Conservation (phyloP, 257 asterid genomes). For the Solanum virginianum region DNA sequence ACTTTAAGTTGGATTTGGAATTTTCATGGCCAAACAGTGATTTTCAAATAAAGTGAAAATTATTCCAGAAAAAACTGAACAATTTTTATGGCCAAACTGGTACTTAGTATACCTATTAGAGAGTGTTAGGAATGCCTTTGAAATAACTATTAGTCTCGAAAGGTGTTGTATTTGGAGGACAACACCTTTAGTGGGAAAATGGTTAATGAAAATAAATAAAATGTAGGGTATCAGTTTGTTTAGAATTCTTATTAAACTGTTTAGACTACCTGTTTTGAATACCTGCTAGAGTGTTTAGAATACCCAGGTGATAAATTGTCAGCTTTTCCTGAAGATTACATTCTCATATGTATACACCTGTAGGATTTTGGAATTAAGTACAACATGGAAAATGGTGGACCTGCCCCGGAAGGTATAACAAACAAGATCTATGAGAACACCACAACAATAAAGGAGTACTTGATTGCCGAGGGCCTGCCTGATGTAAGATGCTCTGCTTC, state of each 20-base stretch:
- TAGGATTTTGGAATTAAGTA: slow-evolving; percentile 98
- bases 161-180: background rate
- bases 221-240: background rate
- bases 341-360: background rate
- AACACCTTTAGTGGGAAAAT: background rate
- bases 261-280: background rate
- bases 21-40: background rate
- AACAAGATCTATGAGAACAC: slow-evolving; percentile 81
- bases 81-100: background rate
- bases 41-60: background rate
- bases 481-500: slow-evolving; percentile 43
- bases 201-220: background rate
- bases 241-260: background rate
- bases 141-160: background rate
- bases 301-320: background rate
- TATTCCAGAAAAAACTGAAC: background rate
- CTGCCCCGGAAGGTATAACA: slow-evolving; percentile 95
- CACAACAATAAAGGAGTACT: slow-evolving; percentile 78
- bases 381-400: slow-evolving; percentile 99
- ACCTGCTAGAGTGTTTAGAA: background rate
- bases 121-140: background rate
- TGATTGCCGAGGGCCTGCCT: slow-evolving; percentile 86
- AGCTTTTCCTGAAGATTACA: background rate
- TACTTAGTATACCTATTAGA: background rate
- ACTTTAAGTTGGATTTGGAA: background rate